Evolutionary conservation across 164 flowering plant genomes (phyloP).

Genomic region (Hamamelis virginiana): DNA sequence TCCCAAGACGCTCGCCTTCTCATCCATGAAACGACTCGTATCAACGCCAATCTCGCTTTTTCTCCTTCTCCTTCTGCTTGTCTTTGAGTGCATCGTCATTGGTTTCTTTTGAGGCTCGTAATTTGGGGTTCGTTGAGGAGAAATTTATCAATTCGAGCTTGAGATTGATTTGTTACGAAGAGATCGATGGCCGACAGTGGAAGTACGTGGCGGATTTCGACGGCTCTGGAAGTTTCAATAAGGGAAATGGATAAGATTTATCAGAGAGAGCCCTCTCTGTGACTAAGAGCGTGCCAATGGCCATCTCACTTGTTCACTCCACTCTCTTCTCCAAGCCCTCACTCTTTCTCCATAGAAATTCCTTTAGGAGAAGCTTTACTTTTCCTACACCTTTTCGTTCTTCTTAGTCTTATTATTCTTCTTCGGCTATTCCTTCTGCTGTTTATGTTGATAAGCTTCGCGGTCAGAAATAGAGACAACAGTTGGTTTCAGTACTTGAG

Average conservation of each 20-base stretch:
- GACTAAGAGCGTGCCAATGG: constrained; percentile 9
- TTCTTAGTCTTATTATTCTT: constrained; percentile 4
- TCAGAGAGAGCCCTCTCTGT: too few species aligned
- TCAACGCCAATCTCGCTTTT: constrained; percentile 77
- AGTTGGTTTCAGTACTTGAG: constrained; percentile 42
- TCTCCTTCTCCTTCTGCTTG: constrained; percentile 33
- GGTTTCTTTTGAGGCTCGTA: constrained; percentile 4
- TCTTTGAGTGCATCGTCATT: constrained; percentile 4
- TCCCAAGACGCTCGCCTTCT: constrained; percentile 64
- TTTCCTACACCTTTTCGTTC: constrained; percentile 20
- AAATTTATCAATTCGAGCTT: constrained; percentile 57
- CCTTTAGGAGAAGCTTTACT: constrained; percentile 15
- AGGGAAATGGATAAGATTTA: constrained; percentile 15
- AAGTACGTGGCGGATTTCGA: constrained; percentile 60
- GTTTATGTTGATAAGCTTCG: constrained; percentile 18
- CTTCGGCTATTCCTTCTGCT: constrained; percentile 28
- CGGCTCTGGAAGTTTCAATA: constrained; percentile 30
- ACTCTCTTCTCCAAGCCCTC: constrained; percentile 25
- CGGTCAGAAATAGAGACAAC: constrained; percentile 26
- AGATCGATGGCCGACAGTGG: constrained; percentile 79
- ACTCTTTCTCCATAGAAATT: constrained; percentile 13
- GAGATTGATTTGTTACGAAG: constrained; percentile 80
- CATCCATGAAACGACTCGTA: constrained; percentile 79
- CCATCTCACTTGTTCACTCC: constrained; percentile 16
- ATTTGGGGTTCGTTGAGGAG: constrained; percentile 39